These are phyloP conservation scores for Colletotrichum lindemuthianum DNA, from an alignment of 2,329 filamentous ascomycete species.

Conservation along the genomic window DNA sequence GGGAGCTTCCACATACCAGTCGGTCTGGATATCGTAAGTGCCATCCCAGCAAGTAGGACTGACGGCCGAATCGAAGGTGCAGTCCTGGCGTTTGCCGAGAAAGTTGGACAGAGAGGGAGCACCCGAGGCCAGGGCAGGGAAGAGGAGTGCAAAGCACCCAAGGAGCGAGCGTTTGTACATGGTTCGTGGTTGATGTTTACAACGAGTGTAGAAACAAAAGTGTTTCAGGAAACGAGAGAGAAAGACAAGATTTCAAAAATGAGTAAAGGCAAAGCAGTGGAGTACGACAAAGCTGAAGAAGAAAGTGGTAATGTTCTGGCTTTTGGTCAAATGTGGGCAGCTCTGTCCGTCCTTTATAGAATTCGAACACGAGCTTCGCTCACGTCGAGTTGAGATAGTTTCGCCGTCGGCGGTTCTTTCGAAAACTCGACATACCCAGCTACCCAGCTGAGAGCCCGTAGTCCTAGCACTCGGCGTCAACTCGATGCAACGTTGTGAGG, in stretches of 20 bases:
- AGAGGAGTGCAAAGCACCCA: slow-evolving; percentile 31
- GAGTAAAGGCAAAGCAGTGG: slow-evolving; percentile 19
- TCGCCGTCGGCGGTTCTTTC: neutral
- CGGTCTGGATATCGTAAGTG: slow-evolving; percentile 29
- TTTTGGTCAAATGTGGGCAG: neutral
- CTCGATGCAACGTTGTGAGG: slow-evolving; percentile 17
- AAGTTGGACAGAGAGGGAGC: slow-evolving; percentile 13
- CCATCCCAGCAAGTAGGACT: slow-evolving; percentile 35
- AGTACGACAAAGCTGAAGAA: slow-evolving; percentile 22
- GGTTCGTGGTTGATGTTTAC: neutral
- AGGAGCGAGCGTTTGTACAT: slow-evolving; percentile 33
- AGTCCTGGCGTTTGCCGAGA: slow-evolving; percentile 33
- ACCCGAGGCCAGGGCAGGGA: slow-evolving; percentile 23
- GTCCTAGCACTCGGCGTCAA: slow-evolving; percentile 10
- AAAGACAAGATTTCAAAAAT: slow-evolving; percentile 8
- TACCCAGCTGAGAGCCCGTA: slow-evolving; percentile 5
- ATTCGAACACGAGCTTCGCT: slow-evolving; percentile 10
- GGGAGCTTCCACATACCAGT: slow-evolving; percentile 43
- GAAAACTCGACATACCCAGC: neutral
- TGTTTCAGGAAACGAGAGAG: slow-evolving; percentile 8
- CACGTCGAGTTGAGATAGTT: slow-evolving; percentile 3
- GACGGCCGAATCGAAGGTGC: slow-evolving; percentile 31
- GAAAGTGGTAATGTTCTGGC: slow-evolving; percentile 22
- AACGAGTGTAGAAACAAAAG: slow-evolving; percentile 28
- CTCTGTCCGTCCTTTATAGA: slow-evolving; percentile 25